Evolutionary conservation across 2,329 filamentous ascomycete genomes (phyloP).

Genomic region (Cercospora nicotianae): DNA sequence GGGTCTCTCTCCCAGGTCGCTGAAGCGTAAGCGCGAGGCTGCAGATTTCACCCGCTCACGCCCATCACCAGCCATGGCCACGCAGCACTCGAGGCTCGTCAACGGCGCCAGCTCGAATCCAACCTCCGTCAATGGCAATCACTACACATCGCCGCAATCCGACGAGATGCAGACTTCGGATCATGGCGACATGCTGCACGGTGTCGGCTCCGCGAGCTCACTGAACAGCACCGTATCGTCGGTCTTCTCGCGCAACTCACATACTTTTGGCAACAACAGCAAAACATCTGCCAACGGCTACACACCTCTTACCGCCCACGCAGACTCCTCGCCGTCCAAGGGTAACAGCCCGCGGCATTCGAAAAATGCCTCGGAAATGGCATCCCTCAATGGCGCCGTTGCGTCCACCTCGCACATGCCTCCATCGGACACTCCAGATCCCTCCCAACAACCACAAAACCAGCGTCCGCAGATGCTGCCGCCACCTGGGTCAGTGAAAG

Average conservation of each 20-base stretch:
- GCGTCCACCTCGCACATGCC: slow-evolving; percentile 26
- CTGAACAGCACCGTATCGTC: slow-evolving; percentile 70
- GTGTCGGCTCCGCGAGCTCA: slow-evolving; percentile 71
- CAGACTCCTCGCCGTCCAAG: slow-evolving; percentile 65
- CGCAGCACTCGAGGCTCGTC: slow-evolving; percentile 15
- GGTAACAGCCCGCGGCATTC: slow-evolving; percentile 51
- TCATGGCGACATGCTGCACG: slow-evolving; percentile 66
- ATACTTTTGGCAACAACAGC: slow-evolving; percentile 57
- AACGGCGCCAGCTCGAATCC: slow-evolving; percentile 19
- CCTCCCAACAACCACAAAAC: slow-evolving; percentile 42
- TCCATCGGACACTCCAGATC: slow-evolving; percentile 34
- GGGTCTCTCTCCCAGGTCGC: slow-evolving; percentile 27
- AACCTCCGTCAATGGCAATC: slow-evolving; percentile 20
- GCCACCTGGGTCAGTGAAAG: slow-evolving; percentile 54
- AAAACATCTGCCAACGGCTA: slow-evolving; percentile 56
- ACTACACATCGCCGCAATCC: slow-evolving; percentile 36
- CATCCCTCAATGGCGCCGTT: slow-evolving; percentile 28
- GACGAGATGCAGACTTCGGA: slow-evolving; percentile 39
- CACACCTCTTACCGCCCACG: slow-evolving; percentile 63
- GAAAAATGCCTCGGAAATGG: slow-evolving; percentile 32
- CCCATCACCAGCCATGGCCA: slow-evolving; percentile 14
- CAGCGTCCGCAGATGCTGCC: slow-evolving; percentile 51
- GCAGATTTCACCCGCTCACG: slow-evolving; percentile 20
- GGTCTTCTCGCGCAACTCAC: slow-evolving; percentile 61
- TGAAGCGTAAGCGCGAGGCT: slow-evolving; percentile 34